Base-by-base conservation (phyloP, 306 rosid species). In the Medicago arabica region DNA sequence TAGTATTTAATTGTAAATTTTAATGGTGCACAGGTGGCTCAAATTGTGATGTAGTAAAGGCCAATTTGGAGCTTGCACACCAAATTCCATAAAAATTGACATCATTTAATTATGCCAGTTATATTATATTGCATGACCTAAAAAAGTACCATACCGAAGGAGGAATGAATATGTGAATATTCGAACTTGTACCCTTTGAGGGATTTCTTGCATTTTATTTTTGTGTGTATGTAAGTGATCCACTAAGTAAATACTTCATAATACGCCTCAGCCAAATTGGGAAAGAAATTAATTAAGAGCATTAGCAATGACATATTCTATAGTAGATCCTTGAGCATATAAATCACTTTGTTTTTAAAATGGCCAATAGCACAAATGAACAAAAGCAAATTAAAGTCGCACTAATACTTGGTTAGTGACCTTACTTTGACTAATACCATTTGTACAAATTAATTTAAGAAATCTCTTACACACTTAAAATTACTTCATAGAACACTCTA, bases 231-330 rank as follows among this genome's bases (percentile, higher is more conserved):
- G 58, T 2, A 85, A 58, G 79, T 16, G 64, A 78, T 78, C 80
- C 86, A 84, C 88, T 64, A 70, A 66, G 50, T 34, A 59, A 81
- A 57, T 76, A 80, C 67, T 75, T 83, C 13, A 40, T 65, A 72
- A 59, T 71, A 75, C 70, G 6, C 18, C 25, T 76, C 54, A 72
- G 55, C 44, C 65, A 59, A 67, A 70, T 60, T 75, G 15, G 68
- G 71, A 66, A 39, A 40, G 14, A 57, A 65, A 31, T 13, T 19
- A 31, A 76, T 6, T 41, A 43, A 51, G 46, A 62, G 15, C 75
- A 54, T 46, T 59, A 14, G 69, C 77, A 75, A 41, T 43, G 57
- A 34, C 63, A 79, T 19, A 61, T 40, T 61, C 53, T 54, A 13
- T 67, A 44, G 67, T 43, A 66, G 74, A 67, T 71, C 53, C 74